Evolutionary conservation across 768 basidiomycete species (phyloP), one percentile per base, ranked within the genome.

Genomic region (Lactarius evosmus): DNA sequence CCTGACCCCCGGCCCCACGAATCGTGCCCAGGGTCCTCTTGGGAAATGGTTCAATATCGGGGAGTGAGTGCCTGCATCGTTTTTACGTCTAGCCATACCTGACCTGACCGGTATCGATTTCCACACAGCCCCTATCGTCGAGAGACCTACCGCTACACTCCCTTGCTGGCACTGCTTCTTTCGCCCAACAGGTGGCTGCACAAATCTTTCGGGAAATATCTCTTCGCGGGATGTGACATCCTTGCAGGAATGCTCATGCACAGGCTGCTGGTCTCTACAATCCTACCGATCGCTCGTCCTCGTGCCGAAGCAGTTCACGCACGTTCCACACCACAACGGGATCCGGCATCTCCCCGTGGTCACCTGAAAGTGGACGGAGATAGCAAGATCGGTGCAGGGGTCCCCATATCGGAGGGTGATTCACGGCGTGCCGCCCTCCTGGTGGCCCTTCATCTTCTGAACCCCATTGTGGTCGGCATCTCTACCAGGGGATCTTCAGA

Each of bases 401-500:
- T 46, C 30, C 41, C 51, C 36, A 63, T 65, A 64, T 57, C 59
- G 36, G 60, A 60, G 19, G 29, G 25, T 25, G 51, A n/a, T 7
- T 33, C 56, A 7, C 60, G 56, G 7, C 68, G 49, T 36, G 86
- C 89, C 6, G 80, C 82, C 1, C 68, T 86, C n/a, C 85, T 85
- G 68, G 83, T 84, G 38, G 77, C 84, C 0, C 70, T 89, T 2
- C 93, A 98, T 78, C 86, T 98, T 2, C 81, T 98, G 63, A 98
- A 95, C 75, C 97, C 97, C 0, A 83, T 99, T 69, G 89, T 96
- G 2, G 91, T 97, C 74, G 89, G 94, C 67, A 98, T 99, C 70
- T 97, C 95, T 7, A 98, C 97, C 0, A 87, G 97, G 19, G 97
- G 97, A 7, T 98, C 94, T 19, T 95, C 96, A 4, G 97, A 99